Percentiles rank a stretch among this genome's conserved stretches.
These are phyloP conservation scores for Conticribra weissflogii DNA, from an alignment of 108 stramenopile genomes.

Conservation along the genomic window DNA sequence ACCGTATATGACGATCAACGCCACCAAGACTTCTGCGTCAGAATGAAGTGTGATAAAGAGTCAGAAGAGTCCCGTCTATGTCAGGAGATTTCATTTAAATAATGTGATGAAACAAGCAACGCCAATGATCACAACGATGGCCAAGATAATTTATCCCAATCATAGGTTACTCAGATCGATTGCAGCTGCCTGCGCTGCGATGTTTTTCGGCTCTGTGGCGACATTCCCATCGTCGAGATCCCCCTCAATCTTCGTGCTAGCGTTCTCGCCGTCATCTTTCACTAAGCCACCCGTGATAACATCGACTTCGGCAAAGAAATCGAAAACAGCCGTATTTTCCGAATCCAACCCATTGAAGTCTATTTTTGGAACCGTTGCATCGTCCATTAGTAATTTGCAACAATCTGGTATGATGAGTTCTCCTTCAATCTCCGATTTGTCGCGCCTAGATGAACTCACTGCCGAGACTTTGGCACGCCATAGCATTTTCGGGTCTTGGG, in stretches of 20 bases:
- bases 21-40: too few relatives aligned
- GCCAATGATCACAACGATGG: too few relatives aligned
- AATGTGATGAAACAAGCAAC: too few relatives aligned
- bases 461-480: not conserved
- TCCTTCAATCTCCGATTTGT: not conserved
- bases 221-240: not conserved
- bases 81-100: too few relatives aligned
- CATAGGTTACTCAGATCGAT: too few relatives aligned
- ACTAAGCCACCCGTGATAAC: not conserved
- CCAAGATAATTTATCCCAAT: too few relatives aligned
- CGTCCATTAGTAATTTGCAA: constrained; percentile 15
- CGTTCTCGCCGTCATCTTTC: not conserved
- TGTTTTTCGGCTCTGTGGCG: too few relatives aligned
- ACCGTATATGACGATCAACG: too few relatives aligned
- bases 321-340: not conserved
- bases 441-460: not conserved
- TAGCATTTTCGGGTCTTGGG: constrained; percentile 39
- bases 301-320: not conserved
- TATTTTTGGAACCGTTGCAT: constrained; percentile 15
- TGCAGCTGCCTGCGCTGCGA: too few relatives aligned
- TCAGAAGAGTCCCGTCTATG: too few relatives aligned
- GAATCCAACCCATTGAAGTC: constrained; percentile 10
- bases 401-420: constrained; percentile 1
- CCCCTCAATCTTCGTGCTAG: not conserved
- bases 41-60: too few relatives aligned